These are phyloP conservation scores for Salix caprea DNA, from an alignment of 345 rosid genomes.

Conservation along the genomic window DNA sequence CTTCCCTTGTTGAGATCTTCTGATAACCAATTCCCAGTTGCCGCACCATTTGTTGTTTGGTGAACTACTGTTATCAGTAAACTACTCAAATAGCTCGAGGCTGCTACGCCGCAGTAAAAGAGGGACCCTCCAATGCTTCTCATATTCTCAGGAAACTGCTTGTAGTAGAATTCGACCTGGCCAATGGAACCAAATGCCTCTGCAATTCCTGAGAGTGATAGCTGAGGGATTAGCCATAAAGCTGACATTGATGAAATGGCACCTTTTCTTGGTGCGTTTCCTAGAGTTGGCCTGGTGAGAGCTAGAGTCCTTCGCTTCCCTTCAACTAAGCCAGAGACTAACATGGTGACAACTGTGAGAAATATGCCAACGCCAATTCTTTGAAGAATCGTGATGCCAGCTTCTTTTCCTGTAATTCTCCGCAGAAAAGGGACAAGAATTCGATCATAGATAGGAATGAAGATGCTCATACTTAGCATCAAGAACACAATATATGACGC, in stretches of 20 bases:
- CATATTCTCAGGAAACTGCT: slow-evolving; percentile 16
- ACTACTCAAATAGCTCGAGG: neutral
- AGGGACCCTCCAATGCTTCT: slow-evolving; percentile 15
- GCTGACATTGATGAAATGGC: slow-evolving; percentile 37
- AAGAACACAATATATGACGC: slow-evolving; percentile 27
- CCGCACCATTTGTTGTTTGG: neutral
- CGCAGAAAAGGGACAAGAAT: slow-evolving; percentile 30
- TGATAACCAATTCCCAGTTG: slow-evolving; percentile 1
- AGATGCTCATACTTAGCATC: slow-evolving; percentile 31
- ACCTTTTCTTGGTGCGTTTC: slow-evolving; percentile 21
- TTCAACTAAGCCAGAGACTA: slow-evolving; percentile 32
- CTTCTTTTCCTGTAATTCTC: slow-evolving; percentile 28
- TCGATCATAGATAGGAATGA: slow-evolving; percentile 41
- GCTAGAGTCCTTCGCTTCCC: slow-evolving; percentile 22
- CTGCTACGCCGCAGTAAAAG: neutral
- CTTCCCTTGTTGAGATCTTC: slow-evolving; percentile 10
- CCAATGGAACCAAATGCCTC: slow-evolving; percentile 21
- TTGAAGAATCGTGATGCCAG: slow-evolving; percentile 40
- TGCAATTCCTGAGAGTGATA: slow-evolving; percentile 26
- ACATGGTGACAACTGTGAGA: slow-evolving; percentile 30
- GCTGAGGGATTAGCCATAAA: slow-evolving; percentile 42
- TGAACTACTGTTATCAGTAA: neutral
- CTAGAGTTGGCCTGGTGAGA: slow-evolving; percentile 16
- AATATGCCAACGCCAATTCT: slow-evolving; percentile 33
- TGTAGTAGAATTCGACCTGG: slow-evolving; percentile 14